These are phyloP conservation scores for Torulaspora delbrueckii DNA, from an alignment of 805 yeast genomes.

Conservation along the genomic window DNA sequence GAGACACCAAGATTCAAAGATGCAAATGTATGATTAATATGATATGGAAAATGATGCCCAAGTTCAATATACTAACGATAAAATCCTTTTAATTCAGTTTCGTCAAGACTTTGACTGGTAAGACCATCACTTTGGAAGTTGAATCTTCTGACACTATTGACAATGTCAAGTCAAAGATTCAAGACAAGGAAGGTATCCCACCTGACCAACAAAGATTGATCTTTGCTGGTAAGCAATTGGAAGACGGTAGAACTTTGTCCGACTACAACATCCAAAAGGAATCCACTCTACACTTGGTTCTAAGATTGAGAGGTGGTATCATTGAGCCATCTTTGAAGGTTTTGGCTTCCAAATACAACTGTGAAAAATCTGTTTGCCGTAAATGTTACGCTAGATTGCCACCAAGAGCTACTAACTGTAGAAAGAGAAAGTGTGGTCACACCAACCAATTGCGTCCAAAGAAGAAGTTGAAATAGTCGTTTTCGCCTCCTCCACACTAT, in stretches of 20 bases:
- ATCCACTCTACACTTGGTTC: slow-evolving; percentile 93
- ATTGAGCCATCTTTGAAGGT: slow-evolving; percentile 99
- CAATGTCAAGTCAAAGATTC: slow-evolving; percentile 97
- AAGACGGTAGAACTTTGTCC: slow-evolving; percentile 97
- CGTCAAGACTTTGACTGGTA: slow-evolving; percentile 85
- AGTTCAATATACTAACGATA: slow-evolving; percentile 15
- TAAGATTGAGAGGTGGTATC: slow-evolving; percentile 98
- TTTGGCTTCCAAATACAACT: slow-evolving; percentile 99
- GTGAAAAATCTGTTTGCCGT: slow-evolving; percentile 99
- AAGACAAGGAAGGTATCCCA: slow-evolving; percentile 99
- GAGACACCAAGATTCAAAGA: slow-evolving; percentile 36
- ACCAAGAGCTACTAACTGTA: slow-evolving; percentile 99
- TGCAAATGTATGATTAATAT: slow-evolving; percentile 43
- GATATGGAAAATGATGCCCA: neutral
- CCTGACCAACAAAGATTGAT: slow-evolving; percentile 99
- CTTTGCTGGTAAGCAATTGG: slow-evolving; percentile 99
- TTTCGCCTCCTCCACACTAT: slow-evolving; percentile 34
- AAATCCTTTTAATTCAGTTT: slow-evolving; percentile 39
- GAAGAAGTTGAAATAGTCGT: slow-evolving; percentile 93
- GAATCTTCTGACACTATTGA: slow-evolving; percentile 98
- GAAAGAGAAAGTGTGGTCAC: slow-evolving; percentile 99
- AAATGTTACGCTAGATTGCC: slow-evolving; percentile 99
- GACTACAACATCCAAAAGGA: slow-evolving; percentile 99
- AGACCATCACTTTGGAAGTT: slow-evolving; percentile 96
- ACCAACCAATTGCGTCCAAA: slow-evolving; percentile 99